These are phyloP conservation scores for Emergomyces pasteurianus DNA, from an alignment of 2,329 filamentous ascomycete species.

Conservation along the genomic window DNA sequence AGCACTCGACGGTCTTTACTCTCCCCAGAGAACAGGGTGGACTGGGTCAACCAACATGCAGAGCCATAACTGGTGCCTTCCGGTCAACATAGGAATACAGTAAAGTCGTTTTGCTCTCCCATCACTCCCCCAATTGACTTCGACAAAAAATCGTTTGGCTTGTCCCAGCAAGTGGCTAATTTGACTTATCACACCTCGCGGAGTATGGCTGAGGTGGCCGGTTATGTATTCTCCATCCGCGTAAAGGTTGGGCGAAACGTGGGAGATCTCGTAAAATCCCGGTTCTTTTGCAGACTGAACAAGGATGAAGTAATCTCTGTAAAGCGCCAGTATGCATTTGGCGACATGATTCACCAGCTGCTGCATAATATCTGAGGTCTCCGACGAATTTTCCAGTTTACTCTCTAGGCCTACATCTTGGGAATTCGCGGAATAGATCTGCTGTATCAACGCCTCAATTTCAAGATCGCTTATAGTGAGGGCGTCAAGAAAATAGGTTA, in stretches of 20 bases:
- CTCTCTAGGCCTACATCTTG: neutral
- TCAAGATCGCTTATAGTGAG: conserved; percentile 13
- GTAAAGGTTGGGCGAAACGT: conserved; percentile 17
- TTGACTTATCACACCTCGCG: conserved; percentile 9
- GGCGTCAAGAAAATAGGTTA: conserved; percentile 18
- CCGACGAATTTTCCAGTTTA: neutral
- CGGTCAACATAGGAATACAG: conserved; percentile 18
- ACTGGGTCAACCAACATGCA: conserved; percentile 16
- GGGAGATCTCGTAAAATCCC: conserved; percentile 18
- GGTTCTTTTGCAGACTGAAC: conserved; percentile 14
- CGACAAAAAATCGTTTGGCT: conserved; percentile 13
- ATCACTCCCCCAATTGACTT: conserved; percentile 17
- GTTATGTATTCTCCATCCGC: conserved; percentile 16
- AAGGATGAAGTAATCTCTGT: conserved; percentile 19
- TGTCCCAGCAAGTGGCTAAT: conserved; percentile 11
- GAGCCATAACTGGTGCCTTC: conserved; percentile 15
- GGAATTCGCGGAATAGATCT: neutral
- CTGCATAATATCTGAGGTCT: conserved; percentile 2
- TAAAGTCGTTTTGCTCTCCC: conserved; percentile 17
- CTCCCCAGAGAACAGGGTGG: conserved; percentile 12
- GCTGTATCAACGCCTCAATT: neutral
- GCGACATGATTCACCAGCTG: conserved; percentile 15
- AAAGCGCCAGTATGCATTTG: conserved; percentile 14
- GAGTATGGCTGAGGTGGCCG: conserved; percentile 18
- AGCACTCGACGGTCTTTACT: neutral